Percentiles rank a stretch among this genome's conserved stretches.
phyloP scores from a whole-genome alignment of 2,329 filamentous ascomycete species.

The Ciborinia camelliae region DNA sequence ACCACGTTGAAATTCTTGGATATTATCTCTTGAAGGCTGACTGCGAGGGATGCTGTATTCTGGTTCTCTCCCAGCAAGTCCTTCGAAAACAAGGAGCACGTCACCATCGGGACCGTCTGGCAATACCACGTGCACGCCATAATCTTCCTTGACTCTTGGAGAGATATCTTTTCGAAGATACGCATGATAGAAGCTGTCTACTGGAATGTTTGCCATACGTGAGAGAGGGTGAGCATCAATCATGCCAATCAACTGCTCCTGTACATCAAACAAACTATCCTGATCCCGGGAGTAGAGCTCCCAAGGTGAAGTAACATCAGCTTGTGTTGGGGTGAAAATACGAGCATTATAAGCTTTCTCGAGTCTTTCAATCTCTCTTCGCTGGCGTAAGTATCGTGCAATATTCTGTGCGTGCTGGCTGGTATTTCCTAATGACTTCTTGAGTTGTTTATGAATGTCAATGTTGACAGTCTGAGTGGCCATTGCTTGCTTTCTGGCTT shows the following conservation, averaged over 20 bases:
- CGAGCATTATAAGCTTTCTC: constrained; percentile 79
- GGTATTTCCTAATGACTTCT: constrained; percentile 68
- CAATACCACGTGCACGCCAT: constrained; percentile 70
- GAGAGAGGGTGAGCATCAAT: constrained; percentile 71
- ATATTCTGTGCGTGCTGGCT: constrained; percentile 79
- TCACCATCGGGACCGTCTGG: constrained; percentile 57
- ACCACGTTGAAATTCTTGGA: constrained; percentile 52
- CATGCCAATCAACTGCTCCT: constrained; percentile 70
- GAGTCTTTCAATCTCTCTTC: constrained; percentile 76
- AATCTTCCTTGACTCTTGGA: constrained; percentile 61
- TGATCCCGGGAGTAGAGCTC: constrained; percentile 83
- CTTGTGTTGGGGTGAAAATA: constrained; percentile 74
- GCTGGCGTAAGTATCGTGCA: constrained; percentile 81
- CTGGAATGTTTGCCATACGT: constrained; percentile 61
- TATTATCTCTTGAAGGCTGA: constrained; percentile 49
- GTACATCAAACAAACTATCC: constrained; percentile 75
- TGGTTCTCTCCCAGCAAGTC: constrained; percentile 47
- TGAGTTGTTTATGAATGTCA: constrained; percentile 77
- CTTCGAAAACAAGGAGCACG: constrained; percentile 73
- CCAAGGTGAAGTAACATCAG: constrained; percentile 73
- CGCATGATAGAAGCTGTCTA: constrained; percentile 77
- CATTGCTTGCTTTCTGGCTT: constrained; percentile 82
- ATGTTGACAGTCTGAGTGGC: constrained; percentile 82
- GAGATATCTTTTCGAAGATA: constrained; percentile 65
- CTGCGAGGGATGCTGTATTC: constrained; percentile 54